These are phyloP conservation scores for Amanita phalloides DNA, from an alignment of 768 basidiomycete species.

Conservation along the genomic window DNA sequence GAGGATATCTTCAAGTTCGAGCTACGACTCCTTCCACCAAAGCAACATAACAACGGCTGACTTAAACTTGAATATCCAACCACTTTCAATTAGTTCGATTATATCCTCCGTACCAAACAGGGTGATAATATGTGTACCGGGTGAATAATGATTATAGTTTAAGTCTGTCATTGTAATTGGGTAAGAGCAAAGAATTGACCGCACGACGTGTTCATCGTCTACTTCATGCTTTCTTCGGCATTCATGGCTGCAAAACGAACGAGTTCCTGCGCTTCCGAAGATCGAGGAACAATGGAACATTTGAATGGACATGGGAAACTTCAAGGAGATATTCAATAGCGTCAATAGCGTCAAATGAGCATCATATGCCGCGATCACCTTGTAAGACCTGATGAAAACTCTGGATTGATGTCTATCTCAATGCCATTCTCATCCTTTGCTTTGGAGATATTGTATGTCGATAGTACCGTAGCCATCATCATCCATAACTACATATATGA, in stretches of 20 bases:
- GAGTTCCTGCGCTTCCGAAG: not conserved
- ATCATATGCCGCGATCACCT: not conserved
- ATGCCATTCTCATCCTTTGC: conserved; percentile 16
- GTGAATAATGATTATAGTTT: no score
- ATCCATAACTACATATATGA: conserved; percentile 9
- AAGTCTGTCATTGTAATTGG: no score
- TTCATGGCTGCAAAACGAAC: not conserved
- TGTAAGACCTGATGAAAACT: not conserved
- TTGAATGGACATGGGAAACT: not conserved
- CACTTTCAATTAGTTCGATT: no score
- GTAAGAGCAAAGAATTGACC: no score
- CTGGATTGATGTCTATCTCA: conserved; percentile 9
- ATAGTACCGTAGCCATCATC: conserved; percentile 16
- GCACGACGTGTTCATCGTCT: not conserved
- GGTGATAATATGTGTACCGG: no score
- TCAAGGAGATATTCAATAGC: not conserved
- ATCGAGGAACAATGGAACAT: not conserved
- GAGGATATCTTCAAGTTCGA: no score
- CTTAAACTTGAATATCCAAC: no score
- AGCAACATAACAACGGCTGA: no score
- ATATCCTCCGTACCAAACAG: no score
- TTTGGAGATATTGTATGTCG: conserved; percentile 17
- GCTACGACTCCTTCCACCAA: no score
- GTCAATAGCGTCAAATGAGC: no score
- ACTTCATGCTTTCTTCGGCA: not conserved